A percentile compares a stretch with the other conserved stretches of the same genome.
Evolutionary conservation across 2,329 filamentous ascomycete species (phyloP).

Genomic region (Trichoderma atrobrunneum): DNA sequence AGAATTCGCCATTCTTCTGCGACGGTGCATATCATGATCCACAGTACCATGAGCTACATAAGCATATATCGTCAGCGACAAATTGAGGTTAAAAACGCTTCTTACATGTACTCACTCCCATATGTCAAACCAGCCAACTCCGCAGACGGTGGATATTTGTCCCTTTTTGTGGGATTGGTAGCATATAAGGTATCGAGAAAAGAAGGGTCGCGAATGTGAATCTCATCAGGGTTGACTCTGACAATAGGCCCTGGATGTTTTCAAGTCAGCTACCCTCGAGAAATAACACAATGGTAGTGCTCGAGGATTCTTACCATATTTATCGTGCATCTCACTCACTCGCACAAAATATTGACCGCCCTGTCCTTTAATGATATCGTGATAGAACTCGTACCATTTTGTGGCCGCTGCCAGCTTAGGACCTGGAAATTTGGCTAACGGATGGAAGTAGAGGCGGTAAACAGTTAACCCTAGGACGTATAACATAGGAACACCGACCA

Average conservation of each 20-base stretch:
- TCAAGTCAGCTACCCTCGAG: neutral
- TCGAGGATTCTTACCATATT: slow-evolving; percentile 29
- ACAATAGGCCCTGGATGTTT: slow-evolving; percentile 29
- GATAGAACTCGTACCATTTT: slow-evolving; percentile 34
- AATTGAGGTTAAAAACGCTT: neutral
- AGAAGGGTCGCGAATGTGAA: slow-evolving; percentile 30
- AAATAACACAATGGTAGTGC: neutral
- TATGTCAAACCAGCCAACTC: neutral
- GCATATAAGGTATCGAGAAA: slow-evolving; percentile 28
- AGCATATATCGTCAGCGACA: neutral
- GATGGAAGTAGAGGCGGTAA: slow-evolving; percentile 27
- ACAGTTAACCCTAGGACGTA: neutral
- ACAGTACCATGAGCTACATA: neutral
- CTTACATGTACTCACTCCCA: neutral
- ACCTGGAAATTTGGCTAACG: slow-evolving; percentile 31
- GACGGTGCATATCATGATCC: neutral
- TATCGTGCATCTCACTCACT: slow-evolving; percentile 33
- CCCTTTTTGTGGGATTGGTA: neutral
- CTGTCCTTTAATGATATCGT: slow-evolving; percentile 27
- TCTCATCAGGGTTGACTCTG: slow-evolving; percentile 29
- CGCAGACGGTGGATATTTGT: neutral
- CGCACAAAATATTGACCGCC: slow-evolving; percentile 30
- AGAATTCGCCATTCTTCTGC: neutral
- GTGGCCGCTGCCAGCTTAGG: slow-evolving; percentile 33
- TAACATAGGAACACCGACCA: neutral